These are phyloP conservation scores for Cercospora brassicicola DNA, from an alignment of 2,329 filamentous ascomycete genomes.

Conservation along the genomic window DNA sequence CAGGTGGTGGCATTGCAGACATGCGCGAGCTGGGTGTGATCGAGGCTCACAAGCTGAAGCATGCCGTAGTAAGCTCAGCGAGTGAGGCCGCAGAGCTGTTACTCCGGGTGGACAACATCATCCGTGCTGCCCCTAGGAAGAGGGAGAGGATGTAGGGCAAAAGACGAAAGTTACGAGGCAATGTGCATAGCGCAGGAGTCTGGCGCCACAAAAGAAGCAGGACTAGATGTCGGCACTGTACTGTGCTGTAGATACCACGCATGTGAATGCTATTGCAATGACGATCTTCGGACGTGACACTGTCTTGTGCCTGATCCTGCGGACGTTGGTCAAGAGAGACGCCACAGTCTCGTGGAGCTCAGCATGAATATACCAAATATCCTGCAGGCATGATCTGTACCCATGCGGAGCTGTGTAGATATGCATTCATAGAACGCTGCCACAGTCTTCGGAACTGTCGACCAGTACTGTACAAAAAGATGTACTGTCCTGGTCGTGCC, in stretches of 20 bases:
- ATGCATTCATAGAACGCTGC: neutral
- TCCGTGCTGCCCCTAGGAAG: conserved; percentile 83
- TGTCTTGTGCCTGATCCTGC: neutral
- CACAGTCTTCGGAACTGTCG: neutral
- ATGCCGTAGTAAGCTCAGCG: conserved; percentile 93
- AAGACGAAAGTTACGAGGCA: neutral
- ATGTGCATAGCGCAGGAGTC: conserved; percentile 15
- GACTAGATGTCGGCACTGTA: conserved; percentile 1
- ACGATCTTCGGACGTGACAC: neutral
- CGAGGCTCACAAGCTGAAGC: conserved; percentile 98
- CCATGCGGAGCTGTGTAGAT: neutral
- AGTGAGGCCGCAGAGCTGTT: conserved; percentile 96
- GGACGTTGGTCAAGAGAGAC: neutral
- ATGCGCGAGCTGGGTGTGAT: conserved; percentile 95
- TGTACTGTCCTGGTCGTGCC: neutral
- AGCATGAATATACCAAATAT: neutral
- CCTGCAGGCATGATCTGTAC: neutral
- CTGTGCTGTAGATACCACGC: conserved; percentile 3
- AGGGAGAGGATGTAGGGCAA: conserved; percentile 67
- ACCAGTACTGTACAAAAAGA: neutral
- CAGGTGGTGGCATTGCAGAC: conserved; percentile 88
- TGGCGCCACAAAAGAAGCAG: conserved; percentile 5
- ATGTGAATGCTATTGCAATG: neutral
- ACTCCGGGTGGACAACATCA: conserved; percentile 95
- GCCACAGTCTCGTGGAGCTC: neutral